A percentile compares a stretch with the other conserved stretches of the same genome.
Conservation (phyloP, 2,329 filamentous ascomycete genomes). For the Zymoseptoria pseudotritici region DNA sequence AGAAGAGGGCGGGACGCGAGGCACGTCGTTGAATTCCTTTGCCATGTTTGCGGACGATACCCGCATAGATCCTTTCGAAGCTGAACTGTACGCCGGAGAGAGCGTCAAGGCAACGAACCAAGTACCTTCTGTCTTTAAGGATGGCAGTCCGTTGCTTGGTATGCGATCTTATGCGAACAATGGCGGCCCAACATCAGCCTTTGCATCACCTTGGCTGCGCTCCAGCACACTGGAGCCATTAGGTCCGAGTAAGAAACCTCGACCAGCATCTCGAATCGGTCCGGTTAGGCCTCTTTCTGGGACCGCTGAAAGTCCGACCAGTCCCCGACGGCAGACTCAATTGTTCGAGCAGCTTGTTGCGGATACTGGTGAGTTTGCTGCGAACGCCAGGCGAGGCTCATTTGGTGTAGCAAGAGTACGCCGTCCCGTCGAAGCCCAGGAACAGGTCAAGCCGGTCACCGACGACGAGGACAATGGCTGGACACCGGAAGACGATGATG, state of each 20-base stretch:
- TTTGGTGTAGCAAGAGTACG: slow-evolving; percentile 7
- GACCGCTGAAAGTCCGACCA: neutral
- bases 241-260: neutral
- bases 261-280: neutral
- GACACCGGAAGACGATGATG: slow-evolving; percentile 3
- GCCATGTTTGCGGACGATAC: neutral
- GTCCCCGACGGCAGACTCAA: neutral
- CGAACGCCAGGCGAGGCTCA: slow-evolving; percentile 11
- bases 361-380: slow-evolving; percentile 15
- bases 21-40: slow-evolving; percentile 12
- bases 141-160: slow-evolving; percentile 19
- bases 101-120: slow-evolving; percentile 14
- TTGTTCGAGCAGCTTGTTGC: slow-evolving; percentile 13
- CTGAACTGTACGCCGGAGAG: slow-evolving; percentile 22
- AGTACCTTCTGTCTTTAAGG: slow-evolving; percentile 23
- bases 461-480: neutral
- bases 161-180: slow-evolving; percentile 13
- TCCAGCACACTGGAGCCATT: neutral
- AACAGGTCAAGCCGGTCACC: slow-evolving; percentile 3
- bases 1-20: slow-evolving; percentile 9
- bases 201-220: slow-evolving; percentile 17
- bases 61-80: slow-evolving; percentile 22
- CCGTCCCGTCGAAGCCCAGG: slow-evolving; percentile 10
- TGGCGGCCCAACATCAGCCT: slow-evolving; percentile 12
- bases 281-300: neutral